These are phyloP conservation scores for Astrocystis sublimbata DNA, from an alignment of 495 filamentous ascomycete genomes.

Conservation along the genomic window DNA sequence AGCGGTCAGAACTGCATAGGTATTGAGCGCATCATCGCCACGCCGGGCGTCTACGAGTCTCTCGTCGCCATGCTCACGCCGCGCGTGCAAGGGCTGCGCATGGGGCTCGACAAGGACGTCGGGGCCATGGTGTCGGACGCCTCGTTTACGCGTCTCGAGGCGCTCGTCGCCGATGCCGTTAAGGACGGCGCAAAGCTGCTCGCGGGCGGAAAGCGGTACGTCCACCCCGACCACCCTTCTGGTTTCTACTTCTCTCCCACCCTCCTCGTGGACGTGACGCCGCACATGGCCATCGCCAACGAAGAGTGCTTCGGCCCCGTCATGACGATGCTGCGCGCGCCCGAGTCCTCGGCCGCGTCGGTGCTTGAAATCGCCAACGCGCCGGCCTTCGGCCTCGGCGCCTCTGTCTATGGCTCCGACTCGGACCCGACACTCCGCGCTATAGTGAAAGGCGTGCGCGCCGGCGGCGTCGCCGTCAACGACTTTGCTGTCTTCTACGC, in stretches of 20 bases:
- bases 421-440: constrained; percentile 39
- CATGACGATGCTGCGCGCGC: constrained; percentile 77
- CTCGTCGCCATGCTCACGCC: constrained; percentile 70
- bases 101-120: constrained; percentile 68
- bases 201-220: constrained; percentile 70
- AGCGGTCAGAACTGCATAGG: constrained; percentile 99
- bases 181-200: constrained; percentile 75
- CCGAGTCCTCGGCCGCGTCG: constrained; percentile 48
- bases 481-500: constrained; percentile 93
- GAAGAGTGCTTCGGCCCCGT: constrained; percentile 92
- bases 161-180: constrained; percentile 75
- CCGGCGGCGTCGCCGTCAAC: constrained; percentile 91
- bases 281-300: constrained; percentile 79
- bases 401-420: constrained; percentile 75
- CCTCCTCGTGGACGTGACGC: constrained; percentile 79
- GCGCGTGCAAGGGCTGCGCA: constrained; percentile 68
- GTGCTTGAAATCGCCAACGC: constrained; percentile 75
- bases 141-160: constrained; percentile 68
- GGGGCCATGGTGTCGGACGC: constrained; percentile 85
- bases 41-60: constrained; percentile 68
- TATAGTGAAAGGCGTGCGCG: constrained; percentile 68
- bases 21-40: constrained; percentile 87
- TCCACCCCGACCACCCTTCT: constrained; percentile 66
- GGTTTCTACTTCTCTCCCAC: constrained; percentile 95
- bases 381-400: constrained; percentile 74